phyloP scores from a whole-genome alignment of 139 green algal genomes.

The Klebsormidium nitens region DNA sequence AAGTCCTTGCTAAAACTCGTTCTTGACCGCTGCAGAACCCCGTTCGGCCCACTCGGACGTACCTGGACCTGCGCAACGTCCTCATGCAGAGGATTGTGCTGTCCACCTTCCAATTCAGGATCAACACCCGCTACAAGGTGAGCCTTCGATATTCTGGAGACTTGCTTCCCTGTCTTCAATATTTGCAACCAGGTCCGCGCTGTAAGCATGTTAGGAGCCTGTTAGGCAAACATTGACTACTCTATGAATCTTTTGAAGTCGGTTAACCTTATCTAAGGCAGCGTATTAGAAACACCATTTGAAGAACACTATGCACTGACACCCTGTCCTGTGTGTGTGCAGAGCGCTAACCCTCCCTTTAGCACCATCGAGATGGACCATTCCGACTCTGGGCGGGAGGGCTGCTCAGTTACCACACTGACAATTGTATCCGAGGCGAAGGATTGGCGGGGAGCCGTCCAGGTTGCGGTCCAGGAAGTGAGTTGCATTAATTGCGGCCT shows the following conservation, averaged over 20 bases:
- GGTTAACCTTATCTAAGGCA: too few relatives aligned
- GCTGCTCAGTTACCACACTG: slow-evolving; percentile 88
- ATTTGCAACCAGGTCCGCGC: too few relatives aligned
- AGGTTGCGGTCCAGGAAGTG: slow-evolving; percentile 34
- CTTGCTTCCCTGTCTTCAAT: too few relatives aligned
- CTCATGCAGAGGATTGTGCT: slow-evolving; percentile 88
- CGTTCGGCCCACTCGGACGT: slow-evolving; percentile 61
- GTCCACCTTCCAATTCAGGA: slow-evolving; percentile 83
- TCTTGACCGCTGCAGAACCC: slow-evolving; percentile 49
- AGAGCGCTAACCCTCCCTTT: slow-evolving; percentile 64
- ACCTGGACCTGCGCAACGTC: slow-evolving; percentile 61
- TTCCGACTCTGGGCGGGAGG: slow-evolving; percentile 80
- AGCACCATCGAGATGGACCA: slow-evolving; percentile 86
- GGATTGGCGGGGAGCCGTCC: slow-evolving; percentile 68
- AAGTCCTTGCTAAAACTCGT: background rate
- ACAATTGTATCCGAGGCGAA: slow-evolving; percentile 84
- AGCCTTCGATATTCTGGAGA: too few relatives aligned
- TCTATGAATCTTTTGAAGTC: too few relatives aligned
- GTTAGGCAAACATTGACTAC: too few relatives aligned
- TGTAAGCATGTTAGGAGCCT: too few relatives aligned
- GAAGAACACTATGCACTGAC: too few relatives aligned
- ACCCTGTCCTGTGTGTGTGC: too few relatives aligned
- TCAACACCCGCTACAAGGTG: slow-evolving; percentile 66
- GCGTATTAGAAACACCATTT: too few relatives aligned
- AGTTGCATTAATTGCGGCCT: too few relatives aligned